Evolutionary conservation across 139 green algal species (phyloP).

Genomic region (Chara braunii): DNA sequence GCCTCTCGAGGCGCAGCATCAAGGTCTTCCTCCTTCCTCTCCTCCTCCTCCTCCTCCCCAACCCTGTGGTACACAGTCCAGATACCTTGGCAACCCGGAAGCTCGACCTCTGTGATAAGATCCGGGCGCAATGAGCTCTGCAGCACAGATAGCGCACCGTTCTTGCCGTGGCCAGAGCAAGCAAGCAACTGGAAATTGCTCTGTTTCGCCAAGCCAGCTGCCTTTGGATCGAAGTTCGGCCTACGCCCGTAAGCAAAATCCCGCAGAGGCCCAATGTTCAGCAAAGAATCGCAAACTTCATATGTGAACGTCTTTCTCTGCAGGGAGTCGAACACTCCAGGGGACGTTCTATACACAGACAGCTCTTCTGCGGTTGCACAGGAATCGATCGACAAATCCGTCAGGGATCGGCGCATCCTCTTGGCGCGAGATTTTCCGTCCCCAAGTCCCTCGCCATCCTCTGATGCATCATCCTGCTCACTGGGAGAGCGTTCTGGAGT

Average conservation of each 20-base stretch:
- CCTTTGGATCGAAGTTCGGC: neutral
- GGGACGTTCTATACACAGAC: too few relatives aligned
- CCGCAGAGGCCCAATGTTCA: constrained; percentile 57
- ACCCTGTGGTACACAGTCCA: constrained; percentile 65
- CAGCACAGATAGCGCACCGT: constrained; percentile 65
- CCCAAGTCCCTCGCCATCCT: too few relatives aligned
- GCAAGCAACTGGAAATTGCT: constrained; percentile 30
- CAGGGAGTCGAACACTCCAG: too few relatives aligned
- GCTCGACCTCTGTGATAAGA: constrained; percentile 64
- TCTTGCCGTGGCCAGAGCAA: constrained; percentile 56
- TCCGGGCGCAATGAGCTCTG: constrained; percentile 59
- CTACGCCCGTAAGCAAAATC: constrained; percentile 39
- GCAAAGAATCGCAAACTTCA: constrained; percentile 56
- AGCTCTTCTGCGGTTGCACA: too few relatives aligned
- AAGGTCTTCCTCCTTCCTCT: constrained; percentile 1
- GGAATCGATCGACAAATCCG: too few relatives aligned
- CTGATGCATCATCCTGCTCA: too few relatives aligned
- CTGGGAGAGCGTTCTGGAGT: too few relatives aligned
- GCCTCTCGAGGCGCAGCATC: neutral
- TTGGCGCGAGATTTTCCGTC: too few relatives aligned
- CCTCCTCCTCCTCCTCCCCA: constrained; percentile 7
- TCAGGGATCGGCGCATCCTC: too few relatives aligned
- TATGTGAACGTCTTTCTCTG: constrained; percentile 35
- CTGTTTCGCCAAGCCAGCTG: constrained; percentile 8
- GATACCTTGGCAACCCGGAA: constrained; percentile 35